Evolutionary conservation across 257 asterid genomes (phyloP).

Genomic region (Prunella vulgaris): DNA sequence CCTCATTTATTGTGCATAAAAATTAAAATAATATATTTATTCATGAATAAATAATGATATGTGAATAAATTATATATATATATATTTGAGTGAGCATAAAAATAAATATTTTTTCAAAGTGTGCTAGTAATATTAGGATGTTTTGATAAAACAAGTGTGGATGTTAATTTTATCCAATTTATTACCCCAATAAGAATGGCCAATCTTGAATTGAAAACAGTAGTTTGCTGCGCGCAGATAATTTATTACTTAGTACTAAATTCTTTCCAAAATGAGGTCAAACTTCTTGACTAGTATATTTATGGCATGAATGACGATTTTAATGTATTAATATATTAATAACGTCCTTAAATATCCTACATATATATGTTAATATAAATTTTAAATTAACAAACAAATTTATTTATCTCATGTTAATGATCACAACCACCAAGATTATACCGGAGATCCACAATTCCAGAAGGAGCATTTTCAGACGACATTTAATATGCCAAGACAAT

Average conservation of each 20-base stretch:
- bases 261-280: slow-evolving; percentile 1
- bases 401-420: neutral
- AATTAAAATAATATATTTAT: too few relatives aligned
- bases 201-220: neutral
- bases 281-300: slow-evolving; percentile 19
- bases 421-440: neutral
- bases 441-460: neutral
- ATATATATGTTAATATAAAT: neutral
- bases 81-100: too few relatives aligned
- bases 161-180: neutral
- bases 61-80: too few relatives aligned
- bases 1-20: too few relatives aligned
- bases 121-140: too few relatives aligned
- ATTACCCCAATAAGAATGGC: neutral
- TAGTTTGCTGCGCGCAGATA: neutral
- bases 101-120: too few relatives aligned
- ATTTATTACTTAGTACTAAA: neutral
- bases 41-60: too few relatives aligned
- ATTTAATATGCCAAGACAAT: neutral
- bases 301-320: neutral
- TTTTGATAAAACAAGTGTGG: too few relatives aligned
- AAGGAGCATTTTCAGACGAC: neutral
- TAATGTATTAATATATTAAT: neutral
- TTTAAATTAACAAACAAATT: neutral
- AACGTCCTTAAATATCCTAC: neutral